Evolutionary conservation across 2,329 filamentous ascomycete species (phyloP).

Genomic region (Fusarium camptoceras): DNA sequence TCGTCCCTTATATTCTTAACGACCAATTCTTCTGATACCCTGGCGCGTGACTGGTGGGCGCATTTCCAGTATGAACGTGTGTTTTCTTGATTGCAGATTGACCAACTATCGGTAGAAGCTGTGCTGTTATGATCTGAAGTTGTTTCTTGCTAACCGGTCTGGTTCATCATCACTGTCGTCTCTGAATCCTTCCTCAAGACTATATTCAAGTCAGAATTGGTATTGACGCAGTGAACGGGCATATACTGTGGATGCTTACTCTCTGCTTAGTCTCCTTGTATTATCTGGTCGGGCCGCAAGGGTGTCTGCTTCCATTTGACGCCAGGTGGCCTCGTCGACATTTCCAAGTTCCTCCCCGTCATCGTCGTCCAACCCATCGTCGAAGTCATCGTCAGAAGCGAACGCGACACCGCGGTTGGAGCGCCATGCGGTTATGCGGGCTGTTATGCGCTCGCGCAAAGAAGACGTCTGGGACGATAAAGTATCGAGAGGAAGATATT

Average conservation of each 20-base stretch:
- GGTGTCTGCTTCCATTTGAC: conserved; percentile 54
- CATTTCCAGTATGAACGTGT: not conserved
- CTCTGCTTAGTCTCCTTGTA: conserved; percentile 76
- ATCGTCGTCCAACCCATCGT: conserved; percentile 63
- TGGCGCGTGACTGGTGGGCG: no score
- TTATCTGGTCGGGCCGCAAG: conserved; percentile 58
- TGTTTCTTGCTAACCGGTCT: conserved; percentile 40
- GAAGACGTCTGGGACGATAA: conserved; percentile 69
- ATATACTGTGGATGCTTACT: conserved; percentile 60
- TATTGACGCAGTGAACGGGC: not conserved
- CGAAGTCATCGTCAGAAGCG: conserved; percentile 55
- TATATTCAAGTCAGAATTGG: conserved; percentile 42
- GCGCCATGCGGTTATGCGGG: conserved; percentile 57
- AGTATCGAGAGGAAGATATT: conserved; percentile 77
- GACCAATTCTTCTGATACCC: no score
- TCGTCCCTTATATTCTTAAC: no score
- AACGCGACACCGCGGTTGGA: conserved; percentile 56
- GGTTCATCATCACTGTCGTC: conserved; percentile 60
- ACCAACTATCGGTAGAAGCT: not conserved
- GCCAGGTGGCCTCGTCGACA: conserved; percentile 63
- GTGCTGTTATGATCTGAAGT: conserved; percentile 38
- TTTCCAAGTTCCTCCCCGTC: conserved; percentile 78
- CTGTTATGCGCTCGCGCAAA: conserved; percentile 62
- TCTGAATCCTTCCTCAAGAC: conserved; percentile 68
- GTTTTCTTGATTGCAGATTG: not conserved